These are phyloP conservation scores for Kluyveromyces lactis DNA, from an alignment of 805 yeast species.

Conservation along the genomic window DNA sequence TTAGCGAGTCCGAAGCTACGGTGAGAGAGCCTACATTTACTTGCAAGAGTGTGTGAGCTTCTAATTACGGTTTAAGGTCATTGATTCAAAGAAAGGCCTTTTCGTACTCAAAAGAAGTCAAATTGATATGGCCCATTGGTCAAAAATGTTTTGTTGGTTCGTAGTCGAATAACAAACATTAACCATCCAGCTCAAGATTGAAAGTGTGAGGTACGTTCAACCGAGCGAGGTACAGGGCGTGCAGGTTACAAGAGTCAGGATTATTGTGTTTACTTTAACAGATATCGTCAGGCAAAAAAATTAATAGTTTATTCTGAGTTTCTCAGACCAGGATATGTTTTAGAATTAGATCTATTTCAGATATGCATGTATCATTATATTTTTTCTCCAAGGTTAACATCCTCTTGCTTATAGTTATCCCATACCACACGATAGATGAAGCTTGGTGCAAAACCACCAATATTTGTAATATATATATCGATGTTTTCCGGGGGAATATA, in stretches of 20 bases:
- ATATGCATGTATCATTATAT: background rate
- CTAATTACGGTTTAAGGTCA: constrained; percentile 1
- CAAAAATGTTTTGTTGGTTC: background rate
- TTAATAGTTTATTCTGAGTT: no score
- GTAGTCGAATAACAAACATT: background rate
- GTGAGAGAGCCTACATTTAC: no score
- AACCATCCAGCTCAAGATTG: constrained; percentile 59
- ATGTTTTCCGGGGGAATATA: constrained; percentile 91
- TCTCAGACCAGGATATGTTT: no score
- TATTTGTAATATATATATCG: constrained; percentile 88
- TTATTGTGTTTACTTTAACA: background rate
- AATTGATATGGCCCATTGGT: constrained; percentile 42
- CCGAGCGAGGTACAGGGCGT: constrained; percentile 68
- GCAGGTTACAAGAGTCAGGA: background rate
- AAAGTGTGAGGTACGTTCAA: constrained; percentile 19
- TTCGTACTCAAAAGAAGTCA: constrained; percentile 55
- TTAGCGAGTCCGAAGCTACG: no score
- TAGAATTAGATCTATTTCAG: no score
- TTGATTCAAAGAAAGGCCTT: constrained; percentile 22
- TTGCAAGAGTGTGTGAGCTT: background rate
- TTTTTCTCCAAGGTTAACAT: constrained; percentile 49
- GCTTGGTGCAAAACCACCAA: constrained; percentile 95
- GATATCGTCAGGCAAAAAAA: background rate
- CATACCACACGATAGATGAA: constrained; percentile 91
- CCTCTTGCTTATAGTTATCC: constrained; percentile 87